These are phyloP conservation scores for Achaetomiella virescens DNA, from an alignment of 495 filamentous ascomycete species.

Conservation along the genomic window DNA sequence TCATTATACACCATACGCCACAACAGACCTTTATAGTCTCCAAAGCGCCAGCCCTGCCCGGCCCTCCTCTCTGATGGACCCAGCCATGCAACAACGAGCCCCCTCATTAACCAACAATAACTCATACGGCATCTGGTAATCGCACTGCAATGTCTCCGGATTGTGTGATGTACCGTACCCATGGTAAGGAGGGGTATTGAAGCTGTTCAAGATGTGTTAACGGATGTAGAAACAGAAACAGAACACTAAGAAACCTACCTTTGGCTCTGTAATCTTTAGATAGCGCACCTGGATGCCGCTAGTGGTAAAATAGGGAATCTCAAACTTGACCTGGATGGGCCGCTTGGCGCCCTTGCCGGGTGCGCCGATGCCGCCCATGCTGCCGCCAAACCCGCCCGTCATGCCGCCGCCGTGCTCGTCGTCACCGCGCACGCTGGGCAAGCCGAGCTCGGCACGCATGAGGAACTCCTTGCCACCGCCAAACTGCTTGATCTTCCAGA, in stretches of 20 bases:
- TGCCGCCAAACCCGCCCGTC: constrained; percentile 94
- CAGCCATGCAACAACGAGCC: not conserved
- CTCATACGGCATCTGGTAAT: constrained; percentile 76
- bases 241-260: constrained; percentile 54
- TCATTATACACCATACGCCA: constrained; percentile 8
- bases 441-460: constrained; percentile 95
- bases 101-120: not conserved
- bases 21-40: not conserved
- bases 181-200: constrained; percentile 97
- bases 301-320: constrained; percentile 99
- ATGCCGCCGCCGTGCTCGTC: constrained; percentile 94
- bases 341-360: constrained; percentile 79
- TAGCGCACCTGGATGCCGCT: constrained; percentile 98
- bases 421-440: constrained; percentile 92
- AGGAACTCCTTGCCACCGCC: constrained; percentile 97
- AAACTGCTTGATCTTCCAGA: constrained; percentile 99
- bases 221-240: not conserved
- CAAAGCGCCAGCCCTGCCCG: not conserved
- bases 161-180: constrained; percentile 98
- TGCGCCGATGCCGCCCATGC: constrained; percentile 70
- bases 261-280: constrained; percentile 98
- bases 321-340: constrained; percentile 97
- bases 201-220: constrained; percentile 48
- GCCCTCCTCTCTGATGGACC: not conserved
- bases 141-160: constrained; percentile 92